Evolutionary conservation across 306 rosid genomes (phyloP), one percentile per base, ranked within the genome.

Genomic region (Myrica gale): DNA sequence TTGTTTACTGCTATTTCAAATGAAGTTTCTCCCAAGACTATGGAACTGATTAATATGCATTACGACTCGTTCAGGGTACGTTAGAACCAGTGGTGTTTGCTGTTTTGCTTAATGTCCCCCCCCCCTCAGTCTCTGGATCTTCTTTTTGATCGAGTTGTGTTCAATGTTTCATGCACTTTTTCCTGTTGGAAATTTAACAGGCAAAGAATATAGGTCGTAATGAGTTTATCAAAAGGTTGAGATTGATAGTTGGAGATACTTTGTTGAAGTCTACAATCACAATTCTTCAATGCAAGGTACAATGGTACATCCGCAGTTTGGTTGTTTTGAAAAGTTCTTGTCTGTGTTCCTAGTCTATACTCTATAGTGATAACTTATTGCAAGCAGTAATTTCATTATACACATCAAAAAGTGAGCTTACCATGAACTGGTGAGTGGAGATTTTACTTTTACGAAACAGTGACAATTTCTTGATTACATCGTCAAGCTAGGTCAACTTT

Each of bases 191-290:
- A 52, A 37, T 76, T 81, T 72, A 48, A 68, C 86, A 94, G 98
- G 82, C 82, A 62, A 91, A 88, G 86, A 85, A 82, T 79, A 82
- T 94, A 11, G 67, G 77, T 12, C 97, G 96, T 68, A 89, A 86
- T 43, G 90, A 83, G 77, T 94, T 94, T 70, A 80, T 94, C 68
- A 85, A 76, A 83, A 83, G 77, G 84, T 73, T 94, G 90, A 90
- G 96, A 81, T 72, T 81, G 69, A 82, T 80, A 58, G 96, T 88
- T 80, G 98, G 98, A 81, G 97, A 94, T 80, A 19, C 69, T 72
- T 77, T 94, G 50, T 69, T 94, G 90, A 85, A 88, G 87, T 63
- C 87, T 71, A 82, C 93, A 17, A 81, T 94, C 77, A 71, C 83
- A 1, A 80, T 61, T 77, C 93, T 89, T 82, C 89, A 84, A 19